A percentile compares a stretch with the other conserved stretches of the same genome.
These are phyloP conservation scores for Pezicula carpinea DNA, from an alignment of 2,329 filamentous ascomycete species.

Conservation along the genomic window DNA sequence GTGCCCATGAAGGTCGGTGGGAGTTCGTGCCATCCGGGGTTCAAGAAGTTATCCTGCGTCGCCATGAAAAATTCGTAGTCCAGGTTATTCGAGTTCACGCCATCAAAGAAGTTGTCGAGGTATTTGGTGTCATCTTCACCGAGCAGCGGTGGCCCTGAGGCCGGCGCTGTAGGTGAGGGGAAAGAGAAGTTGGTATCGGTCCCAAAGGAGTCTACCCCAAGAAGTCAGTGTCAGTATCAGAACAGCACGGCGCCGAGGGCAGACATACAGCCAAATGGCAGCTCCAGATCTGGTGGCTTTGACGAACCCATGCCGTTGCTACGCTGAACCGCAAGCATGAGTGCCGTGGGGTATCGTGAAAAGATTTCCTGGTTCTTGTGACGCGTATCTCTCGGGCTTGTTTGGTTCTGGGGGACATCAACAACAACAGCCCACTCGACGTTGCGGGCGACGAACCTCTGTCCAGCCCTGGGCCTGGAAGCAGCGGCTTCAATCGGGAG, in stretches of 20 bases:
- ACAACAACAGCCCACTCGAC: too few relatives aligned
- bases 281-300: conserved; percentile 49
- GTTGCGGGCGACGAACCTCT: too few relatives aligned
- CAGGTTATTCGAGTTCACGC: conserved; percentile 47
- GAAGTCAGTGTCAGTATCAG: conserved; percentile 4
- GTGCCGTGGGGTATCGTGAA: conserved; percentile 28
- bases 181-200: conserved; percentile 38
- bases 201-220: conserved; percentile 39
- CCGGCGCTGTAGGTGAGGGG: conserved; percentile 54
- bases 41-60: conserved; percentile 42
- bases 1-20: conserved; percentile 64
- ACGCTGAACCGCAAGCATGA: conserved; percentile 54
- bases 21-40: conserved; percentile 50
- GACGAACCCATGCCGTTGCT: conserved; percentile 53
- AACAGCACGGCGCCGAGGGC: background rate
- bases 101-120: conserved; percentile 54
- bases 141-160: conserved; percentile 60
- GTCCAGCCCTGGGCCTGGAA: too few relatives aligned
- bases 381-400: too few relatives aligned
- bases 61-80: conserved; percentile 39
- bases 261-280: conserved; percentile 65
- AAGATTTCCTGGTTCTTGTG: background rate
- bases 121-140: conserved; percentile 56
- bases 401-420: too few relatives aligned
- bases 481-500: too few relatives aligned